Conservation (phyloP, 116 monocot species). For the Trichopus zeylanicus region DNA sequence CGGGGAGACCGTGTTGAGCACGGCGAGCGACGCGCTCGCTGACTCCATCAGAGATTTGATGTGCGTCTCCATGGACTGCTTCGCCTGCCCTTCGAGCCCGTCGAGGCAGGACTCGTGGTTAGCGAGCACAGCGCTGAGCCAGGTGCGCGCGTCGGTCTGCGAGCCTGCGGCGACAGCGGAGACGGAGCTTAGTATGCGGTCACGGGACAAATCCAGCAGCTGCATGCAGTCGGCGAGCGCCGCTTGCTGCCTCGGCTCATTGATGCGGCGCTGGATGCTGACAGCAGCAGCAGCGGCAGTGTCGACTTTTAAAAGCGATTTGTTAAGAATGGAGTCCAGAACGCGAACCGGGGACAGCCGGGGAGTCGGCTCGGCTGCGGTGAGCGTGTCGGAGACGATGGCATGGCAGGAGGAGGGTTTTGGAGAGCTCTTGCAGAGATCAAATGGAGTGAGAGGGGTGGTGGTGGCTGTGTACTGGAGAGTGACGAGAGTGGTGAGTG, state of each 20-base stretch:
- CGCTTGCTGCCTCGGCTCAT: not conserved
- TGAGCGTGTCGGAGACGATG: constrained; percentile 8
- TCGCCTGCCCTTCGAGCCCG: constrained; percentile 3
- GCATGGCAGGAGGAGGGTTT: constrained; percentile 17
- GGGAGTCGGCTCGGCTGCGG: not conserved
- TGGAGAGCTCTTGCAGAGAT: constrained; percentile 35
- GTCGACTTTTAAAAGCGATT: constrained; percentile 11
- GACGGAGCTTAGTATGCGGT: constrained; percentile 19
- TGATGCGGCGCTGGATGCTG: not conserved
- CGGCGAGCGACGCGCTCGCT: constrained; percentile 26
- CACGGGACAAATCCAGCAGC: constrained; percentile 39
- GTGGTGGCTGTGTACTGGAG: constrained; percentile 7
- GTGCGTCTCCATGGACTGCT: not conserved
- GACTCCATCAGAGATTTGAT: constrained; percentile 11
- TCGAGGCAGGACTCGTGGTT: constrained; percentile 34
- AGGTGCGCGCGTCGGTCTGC: constrained; percentile 33
- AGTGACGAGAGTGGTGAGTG: constrained; percentile 1
- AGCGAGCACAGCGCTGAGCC: constrained; percentile 56
- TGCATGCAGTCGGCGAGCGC: constrained; percentile 48
- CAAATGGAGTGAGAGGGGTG: not conserved
- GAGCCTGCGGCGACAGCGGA: constrained; percentile 9
- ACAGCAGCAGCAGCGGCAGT: not conserved
- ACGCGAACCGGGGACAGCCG: not conserved
- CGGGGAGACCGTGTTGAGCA: constrained; percentile 7
- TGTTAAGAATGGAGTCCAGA: constrained; percentile 11